A percentile compares a stretch with the other conserved stretches of the same genome.
phyloP scores from a whole-genome alignment of 1,284 basidiomycete genomes.

The Leccinum fuscescens region DNA sequence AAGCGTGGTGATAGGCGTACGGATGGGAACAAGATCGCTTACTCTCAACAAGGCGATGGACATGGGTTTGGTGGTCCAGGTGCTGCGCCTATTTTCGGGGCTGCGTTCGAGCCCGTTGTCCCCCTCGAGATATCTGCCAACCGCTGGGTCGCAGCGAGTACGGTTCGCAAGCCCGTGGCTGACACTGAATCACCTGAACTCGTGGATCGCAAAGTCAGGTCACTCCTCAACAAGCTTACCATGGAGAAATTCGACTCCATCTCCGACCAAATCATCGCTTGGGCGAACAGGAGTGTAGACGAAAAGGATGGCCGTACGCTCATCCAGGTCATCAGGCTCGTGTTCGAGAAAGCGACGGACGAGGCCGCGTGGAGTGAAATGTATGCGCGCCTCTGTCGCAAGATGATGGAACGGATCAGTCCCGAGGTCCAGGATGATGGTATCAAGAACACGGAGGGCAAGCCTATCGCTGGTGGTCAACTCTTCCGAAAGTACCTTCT shows the following conservation, averaged over 20 bases:
- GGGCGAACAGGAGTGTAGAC: slow-evolving; percentile 91
- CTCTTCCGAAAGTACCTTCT: too few relatives aligned
- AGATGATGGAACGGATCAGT: slow-evolving; percentile 71
- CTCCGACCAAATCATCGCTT: slow-evolving; percentile 87
- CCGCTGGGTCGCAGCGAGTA: slow-evolving; percentile 67
- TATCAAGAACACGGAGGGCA: too few relatives aligned
- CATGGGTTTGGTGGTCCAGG: slow-evolving; percentile 26
- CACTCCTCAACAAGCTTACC: slow-evolving; percentile 93
- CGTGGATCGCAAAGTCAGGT: slow-evolving; percentile 93
- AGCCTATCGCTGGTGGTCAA: too few relatives aligned
- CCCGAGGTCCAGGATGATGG: too few relatives aligned
- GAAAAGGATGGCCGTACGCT: slow-evolving; percentile 94
- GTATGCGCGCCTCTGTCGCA: slow-evolving; percentile 93
- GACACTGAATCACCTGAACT: slow-evolving; percentile 75
- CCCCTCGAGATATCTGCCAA: slow-evolving; percentile 80
- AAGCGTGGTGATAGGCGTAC: slow-evolving; percentile 59
- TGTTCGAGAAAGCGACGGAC: slow-evolving; percentile 97
- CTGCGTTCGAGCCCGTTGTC: slow-evolving; percentile 59
- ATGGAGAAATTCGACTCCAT: slow-evolving; percentile 97
- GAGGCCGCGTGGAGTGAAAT: slow-evolving; percentile 95
- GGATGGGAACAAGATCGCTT: slow-evolving; percentile 36
- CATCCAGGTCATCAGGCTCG: slow-evolving; percentile 92
- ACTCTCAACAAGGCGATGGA: slow-evolving; percentile 33
- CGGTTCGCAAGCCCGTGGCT: slow-evolving; percentile 24
- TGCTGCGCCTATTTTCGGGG: slow-evolving; percentile 7